A percentile compares a stretch with the other conserved stretches of the same genome.
These are phyloP conservation scores for Tricholoma bakamatsutake DNA, from an alignment of 768 basidiomycete genomes.

Conservation along the genomic window DNA sequence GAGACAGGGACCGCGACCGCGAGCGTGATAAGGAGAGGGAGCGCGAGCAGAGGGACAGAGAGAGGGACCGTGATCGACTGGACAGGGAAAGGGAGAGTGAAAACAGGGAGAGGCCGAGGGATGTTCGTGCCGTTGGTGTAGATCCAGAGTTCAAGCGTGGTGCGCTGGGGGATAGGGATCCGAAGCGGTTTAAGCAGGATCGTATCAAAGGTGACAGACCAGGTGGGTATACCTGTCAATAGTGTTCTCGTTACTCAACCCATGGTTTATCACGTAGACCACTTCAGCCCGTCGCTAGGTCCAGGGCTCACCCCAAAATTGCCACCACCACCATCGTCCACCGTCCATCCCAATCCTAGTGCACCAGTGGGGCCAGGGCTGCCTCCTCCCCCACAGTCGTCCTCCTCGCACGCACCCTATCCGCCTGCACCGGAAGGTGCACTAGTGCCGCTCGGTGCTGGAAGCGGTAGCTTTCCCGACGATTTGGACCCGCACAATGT, in stretches of 20 bases:
- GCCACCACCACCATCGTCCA: conserved; percentile 26
- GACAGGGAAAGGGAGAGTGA: conserved; percentile 24
- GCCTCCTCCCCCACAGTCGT: conserved; percentile 25
- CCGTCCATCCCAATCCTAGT: conserved; percentile 13
- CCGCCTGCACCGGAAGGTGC: conserved; percentile 9
- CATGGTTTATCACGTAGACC: conserved; percentile 19
- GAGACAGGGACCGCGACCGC: neutral
- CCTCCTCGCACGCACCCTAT: conserved; percentile 9
- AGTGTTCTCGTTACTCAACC: neutral
- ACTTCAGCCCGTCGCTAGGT: conserved; percentile 32
- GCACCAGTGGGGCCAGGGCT: conserved; percentile 31
- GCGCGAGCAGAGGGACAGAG: conserved; percentile 21
- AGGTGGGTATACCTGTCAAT: conserved; percentile 15
- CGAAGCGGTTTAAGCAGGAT: conserved; percentile 52
- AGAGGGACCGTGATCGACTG: conserved; percentile 32
- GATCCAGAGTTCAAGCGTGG: conserved; percentile 29
- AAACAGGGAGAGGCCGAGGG: conserved; percentile 10
- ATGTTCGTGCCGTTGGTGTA: conserved; percentile 6
- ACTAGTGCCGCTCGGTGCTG: conserved; percentile 15
- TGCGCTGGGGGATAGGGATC: conserved; percentile 45
- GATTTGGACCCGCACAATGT: conserved; percentile 33
- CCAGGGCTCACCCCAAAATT: conserved; percentile 34
- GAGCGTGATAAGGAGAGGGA: conserved; percentile 20
- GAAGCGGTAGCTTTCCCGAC: conserved; percentile 36
- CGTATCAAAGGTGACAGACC: conserved; percentile 32